Conservation (phyloP, 1,284 basidiomycete species). For the Marasmius tenuissimus region DNA sequence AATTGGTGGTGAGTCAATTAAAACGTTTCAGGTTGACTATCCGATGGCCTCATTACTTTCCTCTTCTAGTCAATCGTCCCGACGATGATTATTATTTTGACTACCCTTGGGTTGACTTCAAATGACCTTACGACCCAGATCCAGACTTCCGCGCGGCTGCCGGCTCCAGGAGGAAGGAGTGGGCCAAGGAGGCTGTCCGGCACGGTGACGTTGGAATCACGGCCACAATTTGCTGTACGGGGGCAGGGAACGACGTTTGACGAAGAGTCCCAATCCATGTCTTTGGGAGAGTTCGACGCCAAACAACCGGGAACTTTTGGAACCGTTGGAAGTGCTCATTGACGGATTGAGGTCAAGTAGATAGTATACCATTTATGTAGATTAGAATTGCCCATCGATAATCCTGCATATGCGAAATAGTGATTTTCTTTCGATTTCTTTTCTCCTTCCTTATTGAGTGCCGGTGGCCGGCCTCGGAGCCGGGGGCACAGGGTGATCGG, state of each 20-base stretch:
- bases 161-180: background rate
- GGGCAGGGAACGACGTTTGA: constrained; percentile 16
- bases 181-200: too few relatives aligned
- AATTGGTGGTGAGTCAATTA: constrained; percentile 32
- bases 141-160: background rate
- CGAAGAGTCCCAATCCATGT: background rate
- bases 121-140: constrained; percentile 18
- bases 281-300: background rate
- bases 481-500: background rate
- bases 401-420: too few relatives aligned
- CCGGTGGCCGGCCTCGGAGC: background rate
- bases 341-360: too few relatives aligned
- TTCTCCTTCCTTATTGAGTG: background rate
- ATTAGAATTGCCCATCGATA: too few relatives aligned
- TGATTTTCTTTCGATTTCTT: too few relatives aligned
- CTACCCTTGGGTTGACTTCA: constrained; percentile 30
- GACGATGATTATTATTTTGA: constrained; percentile 33
- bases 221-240: constrained; percentile 5
- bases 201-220: constrained; percentile 3
- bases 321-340: too few relatives aligned
- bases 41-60: background rate
- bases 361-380: too few relatives aligned
- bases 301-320: background rate
- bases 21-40: background rate
- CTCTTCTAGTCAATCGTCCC: constrained; percentile 24